Evolutionary conservation across 2,329 filamentous ascomycete genomes (phyloP).

Genomic region (Sporothrix globosa): DNA sequence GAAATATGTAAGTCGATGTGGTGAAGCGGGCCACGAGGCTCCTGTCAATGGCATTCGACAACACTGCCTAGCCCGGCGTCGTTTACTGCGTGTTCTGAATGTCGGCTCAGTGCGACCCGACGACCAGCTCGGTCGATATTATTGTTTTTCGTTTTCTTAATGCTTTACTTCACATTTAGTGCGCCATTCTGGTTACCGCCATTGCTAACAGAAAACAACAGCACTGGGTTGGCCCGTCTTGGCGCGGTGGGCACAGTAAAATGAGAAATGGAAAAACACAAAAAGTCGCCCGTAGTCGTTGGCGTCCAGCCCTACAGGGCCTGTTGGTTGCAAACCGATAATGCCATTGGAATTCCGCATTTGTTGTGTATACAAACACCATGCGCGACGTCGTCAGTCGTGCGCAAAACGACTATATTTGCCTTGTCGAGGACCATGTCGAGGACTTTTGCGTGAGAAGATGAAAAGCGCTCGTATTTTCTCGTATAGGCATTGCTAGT

Average conservation of each 20-base stretch:
- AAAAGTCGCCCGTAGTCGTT: not conserved
- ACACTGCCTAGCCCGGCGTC: too few species aligned
- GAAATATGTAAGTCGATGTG: not conserved
- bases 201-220: too few species aligned
- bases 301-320: not conserved
- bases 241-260: too few species aligned
- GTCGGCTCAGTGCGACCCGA: too few species aligned
- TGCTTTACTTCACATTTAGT: too few species aligned
- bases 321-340: not conserved
- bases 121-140: too few species aligned
- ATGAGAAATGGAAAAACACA: not conserved
- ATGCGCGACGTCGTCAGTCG: not conserved
- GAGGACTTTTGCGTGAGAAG: not conserved
- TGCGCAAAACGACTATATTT: constrained; percentile 20
- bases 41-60: not conserved
- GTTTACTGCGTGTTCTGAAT: too few species aligned
- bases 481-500: constrained; percentile 13
- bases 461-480: not conserved
- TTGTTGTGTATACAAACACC: not conserved
- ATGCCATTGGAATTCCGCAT: constrained; percentile 1
- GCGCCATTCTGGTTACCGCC: too few species aligned
- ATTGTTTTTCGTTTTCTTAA: too few species aligned
- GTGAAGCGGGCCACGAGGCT: not conserved
- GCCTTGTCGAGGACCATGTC: not conserved
- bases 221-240: not conserved